Evolutionary conservation across 2,329 filamentous ascomycete species (phyloP), one percentile per base, ranked within the genome.

Genomic region (Cryphonectria radicalis): DNA sequence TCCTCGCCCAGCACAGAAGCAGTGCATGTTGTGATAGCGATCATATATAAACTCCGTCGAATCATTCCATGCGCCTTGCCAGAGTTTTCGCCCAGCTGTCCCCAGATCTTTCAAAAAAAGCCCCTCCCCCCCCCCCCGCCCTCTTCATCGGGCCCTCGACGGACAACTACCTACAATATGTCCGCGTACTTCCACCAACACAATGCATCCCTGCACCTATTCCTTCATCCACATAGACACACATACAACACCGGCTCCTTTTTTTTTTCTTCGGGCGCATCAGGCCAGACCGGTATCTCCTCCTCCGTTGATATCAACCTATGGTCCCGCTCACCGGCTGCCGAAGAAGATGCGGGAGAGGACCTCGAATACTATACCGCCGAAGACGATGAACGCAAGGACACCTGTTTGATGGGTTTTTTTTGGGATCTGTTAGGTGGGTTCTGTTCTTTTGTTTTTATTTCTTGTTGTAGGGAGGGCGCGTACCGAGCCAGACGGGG

Each of bases 311-410:
- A 6, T 57, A 19, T 53, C 37, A 19, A 28, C 22, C 17, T 19
- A 32, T 32, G 32, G 32, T 57, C 68, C 2, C 60, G 66, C 64
- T 50, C 53, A 75, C 68, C 60, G 62, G 42, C 69, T 62, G 60
- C 75, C 76, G 76, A 78, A 82, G 78, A 87, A 86, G 80, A 89
- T 83, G 76, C 87, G 86, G 60, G 87, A 85, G 73, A 90, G 76
- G 68, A 84, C 80, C 79, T 90, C 88, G 77, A 90, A 89, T 75
- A 89, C 73, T 40, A 90, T 81, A 53, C 89, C 88, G 72, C 89
- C 89, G 73, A 90, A 87, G 76, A 91, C 81, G 77, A 90, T 82
- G 78, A 91, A 91, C 50, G 78, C 88, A 75, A 91, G 86, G 63
- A 91, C 72, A 40, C 77, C 88, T 90, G 66, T 0, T 67, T 4